Evolutionary conservation across 2,329 filamentous ascomycete species (phyloP).

Genomic region (Aspergillus floridensis): DNA sequence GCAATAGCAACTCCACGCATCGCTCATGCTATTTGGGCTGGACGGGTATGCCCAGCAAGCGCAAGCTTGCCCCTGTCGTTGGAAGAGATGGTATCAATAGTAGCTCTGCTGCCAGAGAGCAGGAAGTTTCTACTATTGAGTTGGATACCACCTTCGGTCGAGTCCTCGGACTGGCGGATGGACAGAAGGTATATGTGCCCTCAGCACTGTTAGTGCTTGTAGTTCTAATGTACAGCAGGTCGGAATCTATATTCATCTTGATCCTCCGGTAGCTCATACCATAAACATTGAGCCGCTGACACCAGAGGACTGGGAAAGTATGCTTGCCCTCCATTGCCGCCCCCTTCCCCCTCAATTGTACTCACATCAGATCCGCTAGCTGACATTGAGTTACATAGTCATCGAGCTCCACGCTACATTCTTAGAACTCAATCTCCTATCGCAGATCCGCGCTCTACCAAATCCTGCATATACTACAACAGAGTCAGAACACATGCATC

Average conservation of each 20-base stretch:
- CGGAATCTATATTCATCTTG: conserved; percentile 70
- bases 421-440: conserved; percentile 86
- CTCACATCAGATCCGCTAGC: conserved; percentile 2
- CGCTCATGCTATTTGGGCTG: conserved; percentile 85
- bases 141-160: conserved; percentile 81
- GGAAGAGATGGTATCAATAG: conserved; percentile 69
- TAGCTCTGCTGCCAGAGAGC: conserved; percentile 60
- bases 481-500: conserved; percentile 62
- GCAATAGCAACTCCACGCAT: conserved; percentile 51
- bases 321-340: conserved; percentile 16
- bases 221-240: conserved; percentile 47
- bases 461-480: conserved; percentile 69
- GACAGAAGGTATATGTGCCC: conserved; percentile 65
- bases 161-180: conserved; percentile 73
- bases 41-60: conserved; percentile 97
- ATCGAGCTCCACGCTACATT: conserved; percentile 97
- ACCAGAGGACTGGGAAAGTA: conserved; percentile 91
- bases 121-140: conserved; percentile 76
- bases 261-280: conserved; percentile 87
- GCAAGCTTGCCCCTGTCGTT: conserved; percentile 70
- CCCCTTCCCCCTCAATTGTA: no score
- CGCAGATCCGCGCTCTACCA: conserved; percentile 87
- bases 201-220: conserved; percentile 24
- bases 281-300: conserved; percentile 96
- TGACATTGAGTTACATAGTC: conserved; percentile 47